Evolutionary conservation across 106 monocot species (phyloP).

Genomic region (Platanthera zijinensis): DNA sequence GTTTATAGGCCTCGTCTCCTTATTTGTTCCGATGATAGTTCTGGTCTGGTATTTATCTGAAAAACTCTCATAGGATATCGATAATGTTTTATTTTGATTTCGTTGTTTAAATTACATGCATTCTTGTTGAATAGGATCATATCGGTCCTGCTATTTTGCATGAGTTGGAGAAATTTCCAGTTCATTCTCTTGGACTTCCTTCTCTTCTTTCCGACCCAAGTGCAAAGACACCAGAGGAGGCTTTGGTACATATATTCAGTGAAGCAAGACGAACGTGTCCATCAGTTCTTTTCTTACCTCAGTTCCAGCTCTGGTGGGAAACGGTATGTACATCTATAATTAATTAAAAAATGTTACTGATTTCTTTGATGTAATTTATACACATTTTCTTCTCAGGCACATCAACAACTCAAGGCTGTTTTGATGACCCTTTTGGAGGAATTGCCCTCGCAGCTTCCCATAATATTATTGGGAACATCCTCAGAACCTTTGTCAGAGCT

Average conservation of each 20-base stretch:
- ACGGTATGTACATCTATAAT: slow-evolving; percentile 54
- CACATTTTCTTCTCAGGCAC: slow-evolving; percentile 29
- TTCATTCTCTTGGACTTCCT: slow-evolving; percentile 91
- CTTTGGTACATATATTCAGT: slow-evolving; percentile 96
- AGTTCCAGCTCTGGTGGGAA: slow-evolving; percentile 99
- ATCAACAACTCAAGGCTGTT: slow-evolving; percentile 65
- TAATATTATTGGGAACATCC: slow-evolving; percentile 49
- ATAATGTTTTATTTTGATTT: slow-evolving; percentile 1
- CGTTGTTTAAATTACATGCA: slow-evolving; percentile 18
- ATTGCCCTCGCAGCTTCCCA: slow-evolving; percentile 50
- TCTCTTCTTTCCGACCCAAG: slow-evolving; percentile 99
- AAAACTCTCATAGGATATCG: not conserved
- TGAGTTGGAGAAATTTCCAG: slow-evolving; percentile 95
- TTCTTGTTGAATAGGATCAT: slow-evolving; percentile 74
- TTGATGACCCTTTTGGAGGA: slow-evolving; percentile 56
- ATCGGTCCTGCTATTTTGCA: slow-evolving; percentile 95
- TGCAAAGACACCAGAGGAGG: slow-evolving; percentile 97
- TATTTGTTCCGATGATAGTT: slow-evolving; percentile 81
- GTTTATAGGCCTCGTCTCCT: slow-evolving; percentile 91
- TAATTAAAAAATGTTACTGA: not conserved
- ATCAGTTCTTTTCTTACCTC: slow-evolving; percentile 87
- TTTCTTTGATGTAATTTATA: slow-evolving; percentile 11
- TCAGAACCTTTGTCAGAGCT: slow-evolving; percentile 32
- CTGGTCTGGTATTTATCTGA: slow-evolving; percentile 67
- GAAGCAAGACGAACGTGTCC: slow-evolving; percentile 96